These are phyloP conservation scores for Elsinoe perseae DNA, from an alignment of 2,329 filamentous ascomycete genomes.

Conservation along the genomic window DNA sequence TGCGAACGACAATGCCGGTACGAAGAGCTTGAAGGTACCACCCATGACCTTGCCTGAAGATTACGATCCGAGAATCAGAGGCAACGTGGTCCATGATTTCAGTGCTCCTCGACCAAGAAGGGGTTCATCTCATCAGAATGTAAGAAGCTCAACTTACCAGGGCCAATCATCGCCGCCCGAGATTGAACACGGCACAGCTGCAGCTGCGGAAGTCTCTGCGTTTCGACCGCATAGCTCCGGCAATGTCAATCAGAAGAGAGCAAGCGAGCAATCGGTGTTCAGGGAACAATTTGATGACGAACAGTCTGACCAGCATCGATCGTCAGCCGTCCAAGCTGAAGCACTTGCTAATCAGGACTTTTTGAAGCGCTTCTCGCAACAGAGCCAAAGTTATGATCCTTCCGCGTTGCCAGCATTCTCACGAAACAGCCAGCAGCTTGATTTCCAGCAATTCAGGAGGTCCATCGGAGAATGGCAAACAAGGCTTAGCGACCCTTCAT, in stretches of 20 bases:
- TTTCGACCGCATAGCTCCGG: conserved; percentile 3
- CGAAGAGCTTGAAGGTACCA: conserved; percentile 41
- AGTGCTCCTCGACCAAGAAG: conserved; percentile 48
- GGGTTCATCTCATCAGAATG: conserved; percentile 1
- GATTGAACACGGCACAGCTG: neutral
- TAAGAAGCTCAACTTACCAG: neutral
- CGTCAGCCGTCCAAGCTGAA: conserved; percentile 41
- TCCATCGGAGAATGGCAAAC: conserved; percentile 13
- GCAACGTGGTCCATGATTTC: conserved; percentile 58
- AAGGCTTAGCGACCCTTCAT: conserved; percentile 23
- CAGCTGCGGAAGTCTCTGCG: neutral
- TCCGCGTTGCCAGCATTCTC: conserved; percentile 30
- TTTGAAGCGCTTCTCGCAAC: conserved; percentile 37
- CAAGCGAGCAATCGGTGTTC: conserved; percentile 48
- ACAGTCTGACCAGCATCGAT: conserved; percentile 32
- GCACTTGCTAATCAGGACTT: conserved; percentile 43
- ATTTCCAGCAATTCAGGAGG: conserved; percentile 19
- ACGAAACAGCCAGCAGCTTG: conserved; percentile 27
- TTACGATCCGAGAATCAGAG: conserved; percentile 56
- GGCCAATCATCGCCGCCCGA: conserved; percentile 3
- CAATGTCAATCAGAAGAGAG: conserved; percentile 11
- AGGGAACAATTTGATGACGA: conserved; percentile 54
- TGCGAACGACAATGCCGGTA: conserved; percentile 44
- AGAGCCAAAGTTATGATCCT: conserved; percentile 26
- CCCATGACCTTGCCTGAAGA: conserved; percentile 46